Conservation (phyloP, 2,329 filamentous ascomycete species). For the Anthostomella pinea region DNA sequence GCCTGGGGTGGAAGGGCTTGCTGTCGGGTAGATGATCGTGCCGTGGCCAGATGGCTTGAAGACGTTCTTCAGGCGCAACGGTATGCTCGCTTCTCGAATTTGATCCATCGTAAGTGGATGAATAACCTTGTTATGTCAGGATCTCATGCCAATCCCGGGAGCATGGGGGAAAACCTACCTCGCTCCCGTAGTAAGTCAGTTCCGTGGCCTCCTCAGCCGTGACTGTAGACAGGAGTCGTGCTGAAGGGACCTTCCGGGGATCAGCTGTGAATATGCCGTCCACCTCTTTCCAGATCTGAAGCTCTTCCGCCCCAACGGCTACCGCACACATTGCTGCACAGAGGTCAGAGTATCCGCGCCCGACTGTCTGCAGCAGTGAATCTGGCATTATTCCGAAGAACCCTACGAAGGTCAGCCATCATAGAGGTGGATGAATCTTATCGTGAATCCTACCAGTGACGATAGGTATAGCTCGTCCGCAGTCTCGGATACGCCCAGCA, state of each 20-base stretch:
- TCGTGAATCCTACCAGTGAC: slow-evolving; percentile 22
- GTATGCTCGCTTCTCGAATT: slow-evolving; percentile 58
- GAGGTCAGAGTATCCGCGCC: slow-evolving; percentile 69
- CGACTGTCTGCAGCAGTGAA: slow-evolving; percentile 62
- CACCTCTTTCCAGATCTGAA: slow-evolving; percentile 74
- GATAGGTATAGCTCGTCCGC: slow-evolving; percentile 24
- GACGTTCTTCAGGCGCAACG: slow-evolving; percentile 65
- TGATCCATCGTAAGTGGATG: slow-evolving; percentile 83
- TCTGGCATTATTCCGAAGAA: slow-evolving; percentile 68
- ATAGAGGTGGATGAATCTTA: too few relatives aligned
- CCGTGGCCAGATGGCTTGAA: slow-evolving; percentile 60
- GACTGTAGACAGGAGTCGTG: slow-evolving; percentile 64
- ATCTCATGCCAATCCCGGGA: neutral
- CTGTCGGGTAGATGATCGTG: slow-evolving; percentile 59
- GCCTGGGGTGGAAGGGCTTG: slow-evolving; percentile 11
- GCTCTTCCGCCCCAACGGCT: slow-evolving; percentile 59
- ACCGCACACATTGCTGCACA: slow-evolving; percentile 67
- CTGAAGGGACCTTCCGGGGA: slow-evolving; percentile 80
- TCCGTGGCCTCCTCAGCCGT: slow-evolving; percentile 75
- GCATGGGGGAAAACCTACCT: slow-evolving; percentile 18
- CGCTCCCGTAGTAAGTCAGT: slow-evolving; percentile 68
- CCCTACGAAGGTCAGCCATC: slow-evolving; percentile 43
- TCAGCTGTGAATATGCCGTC: slow-evolving; percentile 70
- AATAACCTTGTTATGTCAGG: slow-evolving; percentile 56
- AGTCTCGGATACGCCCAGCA: slow-evolving; percentile 22